These are phyloP conservation scores for Lichtheimia hyalospora DNA, from an alignment of 371 early-diverging fungal genomes.

Conservation along the genomic window DNA sequence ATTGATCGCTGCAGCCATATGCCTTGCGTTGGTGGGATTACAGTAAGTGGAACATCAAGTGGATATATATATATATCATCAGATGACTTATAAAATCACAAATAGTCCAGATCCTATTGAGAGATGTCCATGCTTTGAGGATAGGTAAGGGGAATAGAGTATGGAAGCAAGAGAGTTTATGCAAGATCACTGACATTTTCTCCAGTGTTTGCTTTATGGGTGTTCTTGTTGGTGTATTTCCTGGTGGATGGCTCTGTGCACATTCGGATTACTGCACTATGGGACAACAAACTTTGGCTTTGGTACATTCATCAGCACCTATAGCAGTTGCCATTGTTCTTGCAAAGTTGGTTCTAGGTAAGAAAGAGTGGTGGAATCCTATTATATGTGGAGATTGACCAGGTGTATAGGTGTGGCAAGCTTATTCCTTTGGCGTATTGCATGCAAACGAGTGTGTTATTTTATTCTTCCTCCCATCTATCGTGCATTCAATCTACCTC, in stretches of 20 bases:
- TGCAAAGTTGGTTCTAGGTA: constrained; percentile 49
- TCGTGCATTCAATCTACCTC: constrained; percentile 60
- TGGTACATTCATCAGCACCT: constrained; percentile 36
- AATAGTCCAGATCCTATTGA: constrained; percentile 72
- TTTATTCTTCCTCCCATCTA: constrained; percentile 62
- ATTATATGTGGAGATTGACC: background rate
- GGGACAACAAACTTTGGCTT: constrained; percentile 25
- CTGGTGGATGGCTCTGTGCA: constrained; percentile 60
- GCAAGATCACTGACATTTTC: constrained; percentile 22
- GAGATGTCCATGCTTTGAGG: constrained; percentile 66
- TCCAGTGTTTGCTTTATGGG: constrained; percentile 71
- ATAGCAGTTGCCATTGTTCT: constrained; percentile 35
- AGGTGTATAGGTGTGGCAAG: constrained; percentile 47
- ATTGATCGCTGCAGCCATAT: background rate
- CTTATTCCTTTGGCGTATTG: constrained; percentile 66
- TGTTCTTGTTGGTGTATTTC: constrained; percentile 65
- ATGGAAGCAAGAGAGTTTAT: too few relatives aligned
- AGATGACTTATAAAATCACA: background rate
- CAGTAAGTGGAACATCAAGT: constrained; percentile 40
- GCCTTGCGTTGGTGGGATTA: constrained; percentile 49
- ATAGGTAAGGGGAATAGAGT: constrained; percentile 40
- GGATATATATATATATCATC: background rate
- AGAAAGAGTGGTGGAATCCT: background rate
- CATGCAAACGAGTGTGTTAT: constrained; percentile 59
- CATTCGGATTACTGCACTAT: constrained; percentile 36